A percentile compares a stretch with the other conserved stretches of the same genome.
phyloP scores from a whole-genome alignment of 805 yeast species.

The Metschnikowia cubensis region DNA sequence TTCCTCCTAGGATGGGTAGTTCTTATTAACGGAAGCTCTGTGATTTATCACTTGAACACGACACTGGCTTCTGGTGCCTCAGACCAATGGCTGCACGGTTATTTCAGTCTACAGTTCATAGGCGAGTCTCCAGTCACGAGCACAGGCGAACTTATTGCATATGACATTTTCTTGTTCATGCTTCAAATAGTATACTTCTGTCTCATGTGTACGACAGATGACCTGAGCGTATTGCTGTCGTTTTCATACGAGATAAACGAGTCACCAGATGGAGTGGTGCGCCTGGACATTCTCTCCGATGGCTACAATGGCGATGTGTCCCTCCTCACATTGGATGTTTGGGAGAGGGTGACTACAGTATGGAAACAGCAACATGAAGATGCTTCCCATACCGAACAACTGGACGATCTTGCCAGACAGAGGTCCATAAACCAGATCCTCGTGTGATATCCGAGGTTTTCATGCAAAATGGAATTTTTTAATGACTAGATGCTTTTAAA shows the following conservation, averaged over 20 bases:
- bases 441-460: not conserved
- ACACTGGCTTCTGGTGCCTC: slow-evolving; percentile 15
- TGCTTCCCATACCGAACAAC: not conserved
- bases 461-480: not conserved
- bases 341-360: slow-evolving; percentile 12
- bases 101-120: slow-evolving; percentile 34
- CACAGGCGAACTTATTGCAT: slow-evolving; percentile 22
- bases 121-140: slow-evolving; percentile 34
- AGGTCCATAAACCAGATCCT: not conserved
- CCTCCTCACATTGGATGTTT: slow-evolving; percentile 26
- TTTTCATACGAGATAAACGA: slow-evolving; percentile 5
- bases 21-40: slow-evolving; percentile 20
- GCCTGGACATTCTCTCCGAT: slow-evolving; percentile 25
- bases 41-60: slow-evolving; percentile 28
- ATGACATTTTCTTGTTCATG: slow-evolving; percentile 25
- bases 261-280: slow-evolving; percentile 13
- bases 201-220: slow-evolving; percentile 31
- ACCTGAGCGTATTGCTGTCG: slow-evolving; percentile 24
- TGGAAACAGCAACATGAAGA: not conserved
- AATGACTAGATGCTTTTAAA: too few species aligned
- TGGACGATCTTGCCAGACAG: not conserved
- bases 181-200: slow-evolving; percentile 32
- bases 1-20: slow-evolving; percentile 25
- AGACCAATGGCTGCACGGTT: slow-evolving; percentile 29
- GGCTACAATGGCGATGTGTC: slow-evolving; percentile 40